These are phyloP conservation scores for Verticillium longisporum DNA, from an alignment of 2,329 filamentous ascomycete species.

Conservation along the genomic window DNA sequence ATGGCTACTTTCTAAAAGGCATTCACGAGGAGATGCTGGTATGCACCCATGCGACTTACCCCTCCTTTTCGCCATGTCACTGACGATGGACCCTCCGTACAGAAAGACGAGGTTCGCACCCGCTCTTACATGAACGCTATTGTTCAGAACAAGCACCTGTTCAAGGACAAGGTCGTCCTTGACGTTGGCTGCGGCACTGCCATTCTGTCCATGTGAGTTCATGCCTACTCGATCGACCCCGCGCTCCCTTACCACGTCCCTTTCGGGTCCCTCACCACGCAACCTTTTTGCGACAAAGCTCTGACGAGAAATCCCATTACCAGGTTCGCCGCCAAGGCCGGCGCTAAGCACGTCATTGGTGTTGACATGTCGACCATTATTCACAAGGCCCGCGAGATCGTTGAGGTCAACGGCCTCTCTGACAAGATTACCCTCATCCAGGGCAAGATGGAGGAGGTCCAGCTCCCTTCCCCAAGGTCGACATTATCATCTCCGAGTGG, in stretches of 20 bases:
- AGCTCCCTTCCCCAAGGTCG: slow-evolving; percentile 87
- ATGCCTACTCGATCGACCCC: slow-evolving; percentile 7
- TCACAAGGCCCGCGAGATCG: slow-evolving; percentile 95
- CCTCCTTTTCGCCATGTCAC: background rate
- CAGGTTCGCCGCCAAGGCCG: slow-evolving; percentile 95
- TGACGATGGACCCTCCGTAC: slow-evolving; percentile 9
- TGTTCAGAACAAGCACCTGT: slow-evolving; percentile 91
- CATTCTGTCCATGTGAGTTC: slow-evolving; percentile 90
- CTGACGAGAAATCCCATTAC: background rate
- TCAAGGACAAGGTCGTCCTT: slow-evolving; percentile 78
- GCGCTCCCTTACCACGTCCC: background rate
- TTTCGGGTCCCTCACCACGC: background rate
- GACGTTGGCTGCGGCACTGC: slow-evolving; percentile 96
- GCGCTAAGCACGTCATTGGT: slow-evolving; percentile 96
- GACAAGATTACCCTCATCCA: slow-evolving; percentile 97
- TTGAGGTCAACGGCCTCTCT: slow-evolving; percentile 81
- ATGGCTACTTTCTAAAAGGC: slow-evolving; percentile 38
- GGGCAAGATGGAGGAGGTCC: slow-evolving; percentile 99
- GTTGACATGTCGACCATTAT: slow-evolving; percentile 99
- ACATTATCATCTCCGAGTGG: slow-evolving; percentile 99
- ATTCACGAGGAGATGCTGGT: slow-evolving; percentile 99
- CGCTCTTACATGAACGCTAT: slow-evolving; percentile 96
- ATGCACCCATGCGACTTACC: slow-evolving; percentile 14
- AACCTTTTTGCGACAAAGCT: background rate
- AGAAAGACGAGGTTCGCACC: slow-evolving; percentile 99